phyloP scores from a whole-genome alignment of 2,329 filamentous ascomycete genomes.

The Colletotrichum phormii region DNA sequence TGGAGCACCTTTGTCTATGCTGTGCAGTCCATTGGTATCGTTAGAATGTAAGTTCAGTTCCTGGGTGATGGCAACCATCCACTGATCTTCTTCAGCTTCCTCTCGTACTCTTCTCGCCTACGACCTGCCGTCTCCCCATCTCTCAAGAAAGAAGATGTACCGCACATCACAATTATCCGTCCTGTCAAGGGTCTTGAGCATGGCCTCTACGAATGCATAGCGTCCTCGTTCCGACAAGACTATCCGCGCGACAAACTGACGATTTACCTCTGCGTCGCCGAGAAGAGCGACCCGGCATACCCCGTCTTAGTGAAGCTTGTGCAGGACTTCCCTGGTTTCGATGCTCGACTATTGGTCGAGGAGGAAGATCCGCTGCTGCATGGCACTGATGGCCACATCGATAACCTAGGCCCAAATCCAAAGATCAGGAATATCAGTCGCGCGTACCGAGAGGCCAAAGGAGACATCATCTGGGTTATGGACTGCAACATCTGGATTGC shows the following conservation, averaged over 20 bases:
- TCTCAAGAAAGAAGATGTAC: conserved; percentile 67
- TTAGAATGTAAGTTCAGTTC: conserved; percentile 60
- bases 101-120: conserved; percentile 63
- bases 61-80: background rate
- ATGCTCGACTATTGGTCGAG: conserved; percentile 83
- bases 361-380: conserved; percentile 81
- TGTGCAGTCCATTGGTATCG: conserved; percentile 68
- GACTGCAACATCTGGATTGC: conserved; percentile 98
- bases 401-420: conserved; percentile 90
- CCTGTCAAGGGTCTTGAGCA: conserved; percentile 95
- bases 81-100: conserved; percentile 53
- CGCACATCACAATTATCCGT: conserved; percentile 89
- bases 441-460: conserved; percentile 88
- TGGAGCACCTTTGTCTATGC: conserved; percentile 65
- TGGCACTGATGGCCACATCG: conserved; percentile 58
- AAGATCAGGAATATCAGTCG: conserved; percentile 98
- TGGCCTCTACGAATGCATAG: conserved; percentile 90
- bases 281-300: conserved; percentile 79
- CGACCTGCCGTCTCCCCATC: conserved; percentile 62
- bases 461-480: conserved; percentile 92
- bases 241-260: conserved; percentile 84
- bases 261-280: conserved; percentile 85
- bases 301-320: conserved; percentile 79
- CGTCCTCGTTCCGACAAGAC: conserved; percentile 83
- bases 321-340: conserved; percentile 76